phyloP scores from a whole-genome alignment of 2,329 filamentous ascomycete genomes.

The Ophiocordyceps camponoti-floridani region DNA sequence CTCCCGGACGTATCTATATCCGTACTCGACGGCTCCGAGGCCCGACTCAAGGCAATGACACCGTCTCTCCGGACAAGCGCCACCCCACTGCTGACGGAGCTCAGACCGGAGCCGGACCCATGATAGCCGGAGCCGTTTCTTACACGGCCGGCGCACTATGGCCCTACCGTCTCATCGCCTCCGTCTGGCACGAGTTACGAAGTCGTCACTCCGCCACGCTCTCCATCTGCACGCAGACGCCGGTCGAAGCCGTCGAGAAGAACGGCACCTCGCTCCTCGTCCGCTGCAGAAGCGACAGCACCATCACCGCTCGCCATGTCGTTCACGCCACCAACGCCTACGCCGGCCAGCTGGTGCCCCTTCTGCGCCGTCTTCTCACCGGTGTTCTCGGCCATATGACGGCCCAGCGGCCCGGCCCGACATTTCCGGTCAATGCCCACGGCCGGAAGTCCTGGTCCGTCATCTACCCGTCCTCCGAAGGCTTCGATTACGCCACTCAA shows the following conservation, averaged over 20 bases:
- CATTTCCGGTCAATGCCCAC: conserved; percentile 10
- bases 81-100: background rate
- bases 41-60: conserved; percentile 11
- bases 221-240: conserved; percentile 20
- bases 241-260: conserved; percentile 13
- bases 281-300: conserved; percentile 14
- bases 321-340: conserved; percentile 41
- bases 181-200: conserved; percentile 24
- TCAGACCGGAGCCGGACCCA: conserved; percentile 16
- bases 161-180: conserved; percentile 30
- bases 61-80: too few relatives aligned
- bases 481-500: conserved; percentile 36
- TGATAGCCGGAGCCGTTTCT: conserved; percentile 21
- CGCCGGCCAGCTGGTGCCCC: conserved; percentile 30
- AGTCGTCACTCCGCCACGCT: conserved; percentile 12
- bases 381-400: conserved; percentile 30
- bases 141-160: conserved; percentile 30
- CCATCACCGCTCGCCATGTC: conserved; percentile 27
- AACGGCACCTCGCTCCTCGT: conserved; percentile 9
- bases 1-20: conserved; percentile 20
- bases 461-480: conserved; percentile 17
- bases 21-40: conserved; percentile 16
- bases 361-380: conserved; percentile 24
- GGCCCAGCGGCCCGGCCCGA: conserved; percentile 22
- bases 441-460: conserved; percentile 30